Conservation (phyloP, 2,329 filamentous ascomycete genomes). For the Diaporthe vaccinii region DNA sequence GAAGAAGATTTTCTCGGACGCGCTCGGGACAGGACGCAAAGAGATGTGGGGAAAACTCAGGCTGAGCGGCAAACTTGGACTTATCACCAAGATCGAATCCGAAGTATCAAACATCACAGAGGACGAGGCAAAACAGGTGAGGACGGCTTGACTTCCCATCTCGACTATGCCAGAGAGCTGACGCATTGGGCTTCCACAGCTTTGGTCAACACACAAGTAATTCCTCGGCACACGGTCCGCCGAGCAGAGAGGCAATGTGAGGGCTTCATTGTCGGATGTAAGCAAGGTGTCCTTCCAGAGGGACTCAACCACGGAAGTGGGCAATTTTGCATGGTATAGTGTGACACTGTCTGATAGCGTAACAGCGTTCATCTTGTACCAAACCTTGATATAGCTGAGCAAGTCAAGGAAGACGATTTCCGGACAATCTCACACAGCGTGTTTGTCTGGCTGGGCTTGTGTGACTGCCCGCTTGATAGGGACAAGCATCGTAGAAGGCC, state of each 20-base stretch:
- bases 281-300: not conserved
- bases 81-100: conserved; percentile 76
- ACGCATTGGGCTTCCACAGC: not conserved
- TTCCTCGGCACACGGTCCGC: no score
- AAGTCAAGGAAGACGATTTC: not conserved
- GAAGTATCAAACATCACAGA: conserved; percentile 76
- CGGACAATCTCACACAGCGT: not conserved
- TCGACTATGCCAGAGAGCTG: not conserved
- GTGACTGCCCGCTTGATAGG: not conserved
- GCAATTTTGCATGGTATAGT: not conserved
- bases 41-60: conserved; percentile 87
- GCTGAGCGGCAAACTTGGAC: conserved; percentile 72
- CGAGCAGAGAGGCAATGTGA: not conserved
- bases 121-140: conserved; percentile 77
- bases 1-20: conserved; percentile 74
- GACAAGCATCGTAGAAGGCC: not conserved
- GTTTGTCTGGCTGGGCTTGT: not conserved
- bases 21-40: conserved; percentile 80
- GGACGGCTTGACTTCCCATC: not conserved
- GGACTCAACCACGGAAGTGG: not conserved
- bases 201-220: conserved; percentile 11
- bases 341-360: not conserved
- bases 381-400: not conserved
- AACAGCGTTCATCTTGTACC: not conserved
- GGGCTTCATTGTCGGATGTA: not conserved